Base-by-base conservation (phyloP, 441 rosid genomes). In the Gossypium gossypioides region DNA sequence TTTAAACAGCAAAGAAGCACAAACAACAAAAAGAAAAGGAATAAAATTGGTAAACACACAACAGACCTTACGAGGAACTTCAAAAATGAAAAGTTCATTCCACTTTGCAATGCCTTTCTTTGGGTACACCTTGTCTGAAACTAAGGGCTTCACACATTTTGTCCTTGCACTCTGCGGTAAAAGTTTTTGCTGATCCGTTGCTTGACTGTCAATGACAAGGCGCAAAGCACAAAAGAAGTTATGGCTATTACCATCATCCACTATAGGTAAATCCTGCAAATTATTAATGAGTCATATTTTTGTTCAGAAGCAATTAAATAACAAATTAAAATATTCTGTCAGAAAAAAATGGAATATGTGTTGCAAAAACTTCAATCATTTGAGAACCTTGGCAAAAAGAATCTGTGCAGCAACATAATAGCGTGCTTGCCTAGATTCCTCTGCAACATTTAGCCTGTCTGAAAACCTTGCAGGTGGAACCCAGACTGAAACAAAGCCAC, bases 141-240 rank as follows among this genome's bases (percentile, higher is more conserved):
- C 77, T 13, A 82, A 75, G 72, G 97, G 97, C 85, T 86, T 89
- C 72, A 89, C 92, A 51, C 98, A 96, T 87, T 89, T 96, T 73
- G 99, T 96, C 88, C 99, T 91, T 54, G 96, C 98, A 86, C 98
- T 96, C 82, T 96, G 99, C 54, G 99, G 98, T 78, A 89, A 93
- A 78, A 86, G 88, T 81, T 87, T 96, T 81, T 91, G 99, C 80
- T 91, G 96, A 72, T 96, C 98, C 46, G 92, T 81, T 80, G 89
- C 86, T 79, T 83, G 91, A 78, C 84, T 84, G 78, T 90, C 97
- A 74, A 87, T 86, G 68, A 90, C 88, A 52, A 91, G 91, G 72
- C 97, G 97, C 74, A 93, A 80, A 40, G 97, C 91, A 86, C 98
- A 96, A 75, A 91, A 96, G 87, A 90, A 86, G 68, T 81, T 86